Evolutionary conservation across 768 basidiomycete genomes (phyloP), one percentile per base, ranked within the genome.

Genomic region (Cystobasidium tubakii): DNA sequence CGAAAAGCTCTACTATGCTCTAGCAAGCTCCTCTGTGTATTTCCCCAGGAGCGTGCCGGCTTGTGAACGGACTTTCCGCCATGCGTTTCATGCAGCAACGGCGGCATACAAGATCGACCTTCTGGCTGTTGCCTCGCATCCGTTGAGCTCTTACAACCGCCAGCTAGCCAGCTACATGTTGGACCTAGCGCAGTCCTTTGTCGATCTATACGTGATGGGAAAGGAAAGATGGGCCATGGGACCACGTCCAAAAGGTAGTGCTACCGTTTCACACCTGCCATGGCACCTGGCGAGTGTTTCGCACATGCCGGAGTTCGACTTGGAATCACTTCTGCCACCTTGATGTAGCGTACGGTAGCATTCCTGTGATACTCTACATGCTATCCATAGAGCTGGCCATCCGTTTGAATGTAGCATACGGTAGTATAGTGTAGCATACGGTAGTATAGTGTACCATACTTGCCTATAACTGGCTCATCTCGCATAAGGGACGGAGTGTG

Each of bases 341-440:
- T 65, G 63, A 65, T 65, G 36, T 65, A 46, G 36, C 63, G 39
- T 65, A 65, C 34, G 10, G 62, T 63, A 63, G 36, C 62, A 55
- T 55, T 9, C n/a, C n/a, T n/a, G n/a, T n/a, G n/a, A n/a, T n/a
- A n/a, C n/a, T n/a, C n/a, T n/a, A n/a, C n/a, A n/a, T n/a, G n/a
- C n/a, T n/a, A n/a, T n/a, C n/a, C n/a, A n/a, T n/a, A n/a, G n/a
- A n/a, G n/a, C n/a, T n/a, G n/a, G n/a, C n/a, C n/a, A n/a, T n/a
- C n/a, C n/a, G n/a, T n/a, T n/a, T n/a, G n/a, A n/a, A n/a, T n/a
- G n/a, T n/a, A n/a, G n/a, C n/a, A n/a, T n/a, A n/a, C n/a, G n/a
- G n/a, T n/a, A n/a, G n/a, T n/a, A n/a, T n/a, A n/a, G n/a, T n/a
- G n/a, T n/a, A n/a, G n/a, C n/a, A n/a, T n/a, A n/a, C n/a, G n/a